A percentile compares a stretch with the other conserved stretches of the same genome.
These are phyloP conservation scores for Apiotrichum porosum DNA, from an alignment of 1,284 basidiomycete species.

Conservation along the genomic window DNA sequence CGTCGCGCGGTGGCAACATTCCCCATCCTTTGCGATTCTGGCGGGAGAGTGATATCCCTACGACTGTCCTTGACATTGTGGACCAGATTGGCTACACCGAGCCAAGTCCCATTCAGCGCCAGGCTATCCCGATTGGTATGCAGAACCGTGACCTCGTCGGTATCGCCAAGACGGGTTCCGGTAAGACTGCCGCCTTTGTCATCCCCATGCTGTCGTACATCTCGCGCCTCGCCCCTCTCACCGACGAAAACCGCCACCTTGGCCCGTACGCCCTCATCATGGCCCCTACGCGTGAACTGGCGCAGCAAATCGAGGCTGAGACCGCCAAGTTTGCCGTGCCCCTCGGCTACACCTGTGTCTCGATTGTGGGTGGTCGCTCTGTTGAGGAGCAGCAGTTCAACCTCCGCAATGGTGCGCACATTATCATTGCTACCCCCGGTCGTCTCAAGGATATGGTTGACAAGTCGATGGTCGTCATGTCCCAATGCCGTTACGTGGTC, in stretches of 20 bases:
- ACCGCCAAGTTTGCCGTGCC: slow-evolving; percentile 83
- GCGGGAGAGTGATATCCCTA: slow-evolving; percentile 80
- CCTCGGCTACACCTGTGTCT: slow-evolving; percentile 86
- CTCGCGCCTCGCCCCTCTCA: slow-evolving; percentile 71
- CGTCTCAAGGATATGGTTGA: slow-evolving; percentile 96
- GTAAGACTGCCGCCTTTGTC: slow-evolving; percentile 98
- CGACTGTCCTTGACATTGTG: slow-evolving; percentile 72
- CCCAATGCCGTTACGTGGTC: slow-evolving; percentile 94
- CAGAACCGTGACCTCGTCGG: slow-evolving; percentile 96
- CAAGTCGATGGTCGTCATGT: slow-evolving; percentile 87
- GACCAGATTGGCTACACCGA: slow-evolving; percentile 93
- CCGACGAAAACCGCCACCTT: slow-evolving; percentile 84
- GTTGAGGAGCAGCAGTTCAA: slow-evolving; percentile 97
- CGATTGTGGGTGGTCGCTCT: slow-evolving; percentile 90
- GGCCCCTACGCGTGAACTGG: slow-evolving; percentile 91
- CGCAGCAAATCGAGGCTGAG: slow-evolving; percentile 94
- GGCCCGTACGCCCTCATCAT: slow-evolving; percentile 92
- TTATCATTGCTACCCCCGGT: slow-evolving; percentile 97
- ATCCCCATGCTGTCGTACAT: slow-evolving; percentile 98
- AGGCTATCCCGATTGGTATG: slow-evolving; percentile 95
- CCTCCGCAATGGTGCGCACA: slow-evolving; percentile 90
- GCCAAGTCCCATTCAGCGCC: slow-evolving; percentile 92
- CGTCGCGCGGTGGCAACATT: slow-evolving; percentile 83
- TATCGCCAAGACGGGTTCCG: slow-evolving; percentile 97
- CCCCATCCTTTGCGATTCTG: slow-evolving; percentile 89